These are phyloP conservation scores for Cyberlindnera nakhonratchasimensis DNA, from an alignment of 805 yeast species.

Conservation along the genomic window DNA sequence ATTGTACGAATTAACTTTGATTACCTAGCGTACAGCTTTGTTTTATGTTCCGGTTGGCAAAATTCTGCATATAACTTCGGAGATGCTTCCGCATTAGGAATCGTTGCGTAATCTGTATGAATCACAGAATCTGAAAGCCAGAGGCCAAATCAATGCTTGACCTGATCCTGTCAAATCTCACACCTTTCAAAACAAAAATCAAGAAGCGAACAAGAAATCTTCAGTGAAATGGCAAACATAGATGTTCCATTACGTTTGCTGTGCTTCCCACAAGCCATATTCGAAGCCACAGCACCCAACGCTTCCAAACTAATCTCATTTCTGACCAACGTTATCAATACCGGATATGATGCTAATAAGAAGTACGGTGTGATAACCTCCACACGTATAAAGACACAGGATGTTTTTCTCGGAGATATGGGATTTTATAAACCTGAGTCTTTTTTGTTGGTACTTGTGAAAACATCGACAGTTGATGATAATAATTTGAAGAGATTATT, in stretches of 20 bases:
- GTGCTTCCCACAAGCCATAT: slow-evolving; percentile 3
- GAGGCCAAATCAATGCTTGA: no score
- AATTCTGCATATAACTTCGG: no score
- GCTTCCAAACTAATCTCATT: slow-evolving; percentile 7
- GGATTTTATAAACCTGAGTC: slow-evolving; percentile 20
- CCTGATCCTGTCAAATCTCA: no score
- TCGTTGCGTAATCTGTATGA: no score
- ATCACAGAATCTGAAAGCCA: no score
- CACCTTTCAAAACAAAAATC: no score
- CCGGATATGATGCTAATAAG: slow-evolving; percentile 19
- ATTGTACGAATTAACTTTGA: no score
- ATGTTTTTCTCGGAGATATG: slow-evolving; percentile 18
- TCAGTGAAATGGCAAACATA: no score
- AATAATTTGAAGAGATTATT: background rate
- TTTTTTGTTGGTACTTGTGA: slow-evolving; percentile 16
- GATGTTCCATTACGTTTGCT: slow-evolving; percentile 1
- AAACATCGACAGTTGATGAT: background rate
- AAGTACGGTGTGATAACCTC: slow-evolving; percentile 20
- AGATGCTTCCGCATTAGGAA: no score
- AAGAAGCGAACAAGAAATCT: no score
- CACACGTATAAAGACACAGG: slow-evolving; percentile 18
- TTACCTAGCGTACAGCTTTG: no score
- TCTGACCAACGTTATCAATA: slow-evolving; percentile 19
- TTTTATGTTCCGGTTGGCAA: no score
- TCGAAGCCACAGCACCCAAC: slow-evolving; percentile 3